These are phyloP conservation scores for Aspergillus sp. DNA, from an alignment of 2,329 filamentous ascomycete species.

Conservation along the genomic window DNA sequence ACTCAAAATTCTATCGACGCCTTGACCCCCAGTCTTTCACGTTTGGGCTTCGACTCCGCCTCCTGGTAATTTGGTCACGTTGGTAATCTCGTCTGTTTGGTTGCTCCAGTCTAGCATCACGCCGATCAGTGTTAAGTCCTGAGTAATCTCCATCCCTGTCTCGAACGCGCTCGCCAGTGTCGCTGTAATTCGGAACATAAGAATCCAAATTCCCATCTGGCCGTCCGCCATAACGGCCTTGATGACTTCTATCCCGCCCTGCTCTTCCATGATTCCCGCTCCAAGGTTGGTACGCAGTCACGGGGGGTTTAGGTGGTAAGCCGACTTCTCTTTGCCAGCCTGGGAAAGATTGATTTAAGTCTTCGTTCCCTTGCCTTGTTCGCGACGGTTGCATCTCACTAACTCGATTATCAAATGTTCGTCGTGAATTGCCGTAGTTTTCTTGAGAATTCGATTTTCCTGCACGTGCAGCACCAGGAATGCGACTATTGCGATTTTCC, in stretches of 20 bases:
- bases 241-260: conserved; percentile 26
- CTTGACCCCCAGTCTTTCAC: conserved; percentile 20
- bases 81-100: conserved; percentile 21
- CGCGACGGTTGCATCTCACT: conserved; percentile 13
- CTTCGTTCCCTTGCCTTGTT: conserved; percentile 15
- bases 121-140: conserved; percentile 17
- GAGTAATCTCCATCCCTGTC: conserved; percentile 16
- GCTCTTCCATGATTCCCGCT: conserved; percentile 21
- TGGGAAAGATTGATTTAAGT: conserved; percentile 17
- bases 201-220: conserved; percentile 28
- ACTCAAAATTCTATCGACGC: conserved; percentile 7
- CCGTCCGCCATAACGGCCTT: conserved; percentile 16
- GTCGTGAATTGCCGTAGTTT: conserved; percentile 18
- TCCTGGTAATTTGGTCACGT: conserved; percentile 21
- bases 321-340: conserved; percentile 26
- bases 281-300: conserved; percentile 24
- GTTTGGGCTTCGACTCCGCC: conserved; percentile 32
- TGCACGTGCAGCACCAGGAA: conserved; percentile 29
- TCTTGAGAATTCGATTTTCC: conserved; percentile 21
- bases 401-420: conserved; percentile 19
- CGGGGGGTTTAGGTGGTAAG: conserved; percentile 34
- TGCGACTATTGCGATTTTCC: conserved; percentile 29
- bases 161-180: conserved; percentile 18
- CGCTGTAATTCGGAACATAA: conserved; percentile 32
- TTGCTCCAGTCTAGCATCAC: conserved; percentile 12